These are phyloP conservation scores for Colletotrichum agaves DNA, from an alignment of 2,329 filamentous ascomycete species.

Conservation along the genomic window DNA sequence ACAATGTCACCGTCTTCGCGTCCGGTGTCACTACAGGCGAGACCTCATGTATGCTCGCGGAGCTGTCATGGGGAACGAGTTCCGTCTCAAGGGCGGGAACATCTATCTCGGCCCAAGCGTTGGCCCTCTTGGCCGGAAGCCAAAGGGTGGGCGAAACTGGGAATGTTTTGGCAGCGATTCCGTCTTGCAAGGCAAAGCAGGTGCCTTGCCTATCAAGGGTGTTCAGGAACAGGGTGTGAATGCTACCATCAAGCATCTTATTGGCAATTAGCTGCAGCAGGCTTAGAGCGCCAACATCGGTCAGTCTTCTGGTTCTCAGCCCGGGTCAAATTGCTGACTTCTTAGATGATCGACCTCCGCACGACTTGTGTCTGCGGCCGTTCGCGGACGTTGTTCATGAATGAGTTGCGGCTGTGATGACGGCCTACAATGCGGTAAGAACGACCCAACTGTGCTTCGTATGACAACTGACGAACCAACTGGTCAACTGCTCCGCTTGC, in stretches of 20 bases:
- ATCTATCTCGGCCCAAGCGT: slow-evolving; percentile 77
- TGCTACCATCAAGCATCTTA: slow-evolving; percentile 66
- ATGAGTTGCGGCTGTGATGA: slow-evolving; percentile 90
- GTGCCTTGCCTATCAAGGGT: slow-evolving; percentile 81
- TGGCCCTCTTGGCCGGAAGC: slow-evolving; percentile 77
- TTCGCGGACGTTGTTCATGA: slow-evolving; percentile 84
- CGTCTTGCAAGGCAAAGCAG: slow-evolving; percentile 79
- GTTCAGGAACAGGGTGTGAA: slow-evolving; percentile 68
- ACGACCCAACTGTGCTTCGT: not conserved
- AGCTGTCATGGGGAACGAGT: slow-evolving; percentile 76
- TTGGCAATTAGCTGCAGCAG: slow-evolving; percentile 64
- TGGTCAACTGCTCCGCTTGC: slow-evolving; percentile 72
- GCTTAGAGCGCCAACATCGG: slow-evolving; percentile 80
- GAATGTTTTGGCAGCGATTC: slow-evolving; percentile 80
- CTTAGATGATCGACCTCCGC: slow-evolving; percentile 71
- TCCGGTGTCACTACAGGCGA: slow-evolving; percentile 81
- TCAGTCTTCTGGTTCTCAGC: slow-evolving; percentile 46
- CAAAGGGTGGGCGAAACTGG: slow-evolving; percentile 79
- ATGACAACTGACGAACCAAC: not conserved
- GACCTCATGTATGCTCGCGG: slow-evolving; percentile 75
- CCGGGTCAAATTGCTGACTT: not conserved
- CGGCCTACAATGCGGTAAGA: slow-evolving; percentile 75
- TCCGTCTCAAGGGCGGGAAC: slow-evolving; percentile 78
- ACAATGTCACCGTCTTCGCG: slow-evolving; percentile 81
- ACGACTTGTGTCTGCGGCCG: slow-evolving; percentile 88